Evolutionary conservation across 2,329 filamentous ascomycete genomes (phyloP).

Genomic region (Dothideomycetidae sp.): DNA sequence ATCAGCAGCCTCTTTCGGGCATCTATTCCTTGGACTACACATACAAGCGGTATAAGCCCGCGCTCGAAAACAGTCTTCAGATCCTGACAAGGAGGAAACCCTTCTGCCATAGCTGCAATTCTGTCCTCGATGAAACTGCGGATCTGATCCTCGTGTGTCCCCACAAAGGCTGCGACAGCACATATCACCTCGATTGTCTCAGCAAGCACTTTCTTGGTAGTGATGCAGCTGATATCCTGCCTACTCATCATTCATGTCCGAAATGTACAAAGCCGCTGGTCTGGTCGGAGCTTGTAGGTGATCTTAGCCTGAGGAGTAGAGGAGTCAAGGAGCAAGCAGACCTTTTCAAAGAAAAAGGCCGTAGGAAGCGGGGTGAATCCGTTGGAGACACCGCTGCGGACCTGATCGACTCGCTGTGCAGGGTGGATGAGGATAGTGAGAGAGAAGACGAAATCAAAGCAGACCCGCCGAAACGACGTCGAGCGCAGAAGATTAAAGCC

Average conservation of each 20-base stretch:
- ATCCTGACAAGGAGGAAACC: conserved; percentile 27
- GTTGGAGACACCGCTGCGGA: conserved; percentile 2
- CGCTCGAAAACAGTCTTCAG: conserved; percentile 38
- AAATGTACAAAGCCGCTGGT: conserved; percentile 46
- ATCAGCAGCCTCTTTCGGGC: conserved; percentile 14
- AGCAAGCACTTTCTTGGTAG: conserved; percentile 36
- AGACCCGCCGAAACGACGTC: background rate
- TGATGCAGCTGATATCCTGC: conserved; percentile 41
- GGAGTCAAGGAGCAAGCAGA: conserved; percentile 56
- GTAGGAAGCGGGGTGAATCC: conserved; percentile 13
- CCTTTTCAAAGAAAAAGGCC: conserved; percentile 43
- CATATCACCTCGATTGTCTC: conserved; percentile 44
- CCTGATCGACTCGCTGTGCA: conserved; percentile 6
- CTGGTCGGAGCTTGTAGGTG: conserved; percentile 72
- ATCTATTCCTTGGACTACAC: conserved; percentile 37
- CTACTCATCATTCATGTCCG: conserved; percentile 56
- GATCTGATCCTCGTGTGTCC: conserved; percentile 40
- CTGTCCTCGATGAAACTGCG: conserved; percentile 22
- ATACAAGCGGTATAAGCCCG: conserved; percentile 36
- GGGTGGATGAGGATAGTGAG: background rate
- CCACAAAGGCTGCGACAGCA: conserved; percentile 30
- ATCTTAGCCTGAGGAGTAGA: conserved; percentile 59
- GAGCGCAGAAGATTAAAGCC: background rate
- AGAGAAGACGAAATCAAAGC: conserved; percentile 2
- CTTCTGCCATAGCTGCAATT: conserved; percentile 38